A percentile compares a stretch with the other conserved stretches of the same genome.
Conservation (phyloP, 345 rosid genomes). For the Camelina hispida region DNA sequence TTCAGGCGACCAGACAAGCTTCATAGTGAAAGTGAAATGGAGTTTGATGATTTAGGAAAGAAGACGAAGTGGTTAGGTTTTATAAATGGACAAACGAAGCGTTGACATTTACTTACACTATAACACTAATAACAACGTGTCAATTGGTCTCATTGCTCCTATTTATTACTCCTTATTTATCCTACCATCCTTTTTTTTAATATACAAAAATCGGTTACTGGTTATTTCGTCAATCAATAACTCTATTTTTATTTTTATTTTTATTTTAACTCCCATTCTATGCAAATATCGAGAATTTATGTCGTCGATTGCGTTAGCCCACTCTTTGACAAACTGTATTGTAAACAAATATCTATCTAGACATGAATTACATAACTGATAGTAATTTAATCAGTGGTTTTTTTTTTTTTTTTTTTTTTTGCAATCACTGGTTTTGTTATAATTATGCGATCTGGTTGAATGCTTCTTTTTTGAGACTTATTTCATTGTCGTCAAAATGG, state of each 20-base stretch:
- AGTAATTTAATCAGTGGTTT: no score
- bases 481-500: conserved; percentile 3
- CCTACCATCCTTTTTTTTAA: not conserved
- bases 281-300: not conserved
- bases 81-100: conserved; percentile 37
- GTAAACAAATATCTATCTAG: no score
- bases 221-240: not conserved
- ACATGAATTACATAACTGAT: no score
- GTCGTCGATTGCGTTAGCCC: conserved; percentile 2
- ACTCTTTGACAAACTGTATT: not conserved
- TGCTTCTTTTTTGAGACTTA: not conserved
- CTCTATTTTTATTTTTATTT: not conserved
- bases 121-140: conserved; percentile 39
- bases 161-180: conserved; percentile 31
- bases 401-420: no score
- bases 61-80: conserved; percentile 35
- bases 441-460: not conserved
- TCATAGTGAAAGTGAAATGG: conserved; percentile 53
- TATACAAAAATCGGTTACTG: not conserved
- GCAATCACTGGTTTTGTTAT: not conserved
- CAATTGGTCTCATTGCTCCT: conserved; percentile 26
- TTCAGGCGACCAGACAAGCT: conserved; percentile 88
- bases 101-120: conserved; percentile 45
- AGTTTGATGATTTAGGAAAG: conserved; percentile 7
- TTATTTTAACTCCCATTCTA: no score